Conservation (phyloP, 2,329 filamentous ascomycete species). For the Simplicillium aogashimaense region DNA sequence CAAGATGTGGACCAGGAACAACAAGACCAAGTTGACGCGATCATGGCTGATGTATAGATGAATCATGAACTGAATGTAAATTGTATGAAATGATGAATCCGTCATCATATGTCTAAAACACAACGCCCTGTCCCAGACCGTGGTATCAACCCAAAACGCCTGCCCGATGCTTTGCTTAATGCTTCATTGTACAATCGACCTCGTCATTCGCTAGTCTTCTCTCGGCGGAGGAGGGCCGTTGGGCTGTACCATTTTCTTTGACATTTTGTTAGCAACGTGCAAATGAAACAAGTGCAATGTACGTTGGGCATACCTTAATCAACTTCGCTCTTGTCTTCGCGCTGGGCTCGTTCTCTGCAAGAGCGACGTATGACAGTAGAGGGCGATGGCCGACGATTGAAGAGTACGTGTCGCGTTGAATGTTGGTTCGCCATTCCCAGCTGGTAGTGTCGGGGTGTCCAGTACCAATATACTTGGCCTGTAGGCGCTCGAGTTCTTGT, state of each 20-base stretch:
- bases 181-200: no score
- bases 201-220: conserved; percentile 29
- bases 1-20: conserved; percentile 8
- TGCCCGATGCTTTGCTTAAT: no score
- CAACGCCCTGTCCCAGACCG: not conserved
- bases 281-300: not conserved
- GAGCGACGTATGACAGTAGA: conserved; percentile 76
- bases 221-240: conserved; percentile 46
- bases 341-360: conserved; percentile 77
- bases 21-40: conserved; percentile 8
- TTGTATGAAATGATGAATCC: conserved; percentile 9
- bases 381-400: conserved; percentile 85
- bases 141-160: not conserved
- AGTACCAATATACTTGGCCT: conserved; percentile 91
- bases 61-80: conserved; percentile 2
- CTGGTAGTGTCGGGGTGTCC: conserved; percentile 94
- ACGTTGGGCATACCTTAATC: conserved; percentile 50
- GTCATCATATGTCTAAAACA: not conserved
- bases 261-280: conserved; percentile 6
- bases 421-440: conserved; percentile 96
- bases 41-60: conserved; percentile 1
- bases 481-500: conserved; percentile 93
- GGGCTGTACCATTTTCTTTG: conserved; percentile 58
- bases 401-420: conserved; percentile 84
- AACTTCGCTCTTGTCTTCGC: conserved; percentile 71